Conservation (phyloP, 345 rosid genomes). For the Erodium maritimum region DNA sequence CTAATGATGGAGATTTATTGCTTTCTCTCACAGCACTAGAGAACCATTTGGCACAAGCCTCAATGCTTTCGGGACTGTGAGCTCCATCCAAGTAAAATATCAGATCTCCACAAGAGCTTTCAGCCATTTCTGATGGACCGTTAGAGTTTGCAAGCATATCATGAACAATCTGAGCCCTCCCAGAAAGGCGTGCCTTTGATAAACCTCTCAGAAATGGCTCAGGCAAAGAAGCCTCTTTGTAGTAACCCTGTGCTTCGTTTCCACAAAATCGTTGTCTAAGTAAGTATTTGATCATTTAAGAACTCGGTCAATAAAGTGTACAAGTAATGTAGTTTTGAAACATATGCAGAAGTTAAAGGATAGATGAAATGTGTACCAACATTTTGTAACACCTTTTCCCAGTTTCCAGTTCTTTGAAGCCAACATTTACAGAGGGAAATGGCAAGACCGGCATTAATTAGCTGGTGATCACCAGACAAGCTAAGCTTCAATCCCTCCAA, state of each 20-base stretch:
- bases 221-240: conserved; percentile 33
- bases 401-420: conserved; percentile 70
- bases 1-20: conserved; percentile 13
- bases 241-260: conserved; percentile 26
- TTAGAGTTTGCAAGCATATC: conserved; percentile 31
- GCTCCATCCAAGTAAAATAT: conserved; percentile 93
- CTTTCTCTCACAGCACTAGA: conserved; percentile 38
- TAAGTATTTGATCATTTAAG: no score
- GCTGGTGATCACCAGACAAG: conserved; percentile 79
- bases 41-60: conserved; percentile 83
- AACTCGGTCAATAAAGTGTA: neutral
- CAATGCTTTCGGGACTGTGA: conserved; percentile 96
- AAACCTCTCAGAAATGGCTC: conserved; percentile 64
- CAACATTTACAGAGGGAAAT: conserved; percentile 70
- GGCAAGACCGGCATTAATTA: conserved; percentile 81
- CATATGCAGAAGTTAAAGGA: neutral
- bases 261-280: neutral
- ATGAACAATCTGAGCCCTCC: conserved; percentile 70
- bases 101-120: conserved; percentile 41
- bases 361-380: conserved; percentile 19
- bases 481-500: conserved; percentile 48
- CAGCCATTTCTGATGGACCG: conserved; percentile 17
- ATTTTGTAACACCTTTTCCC: conserved; percentile 39
- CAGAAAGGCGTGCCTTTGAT: conserved; percentile 58
- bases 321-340: neutral